Conservation (phyloP, 2,329 filamentous ascomycete genomes). For the Cordyceps cicadae region DNA sequence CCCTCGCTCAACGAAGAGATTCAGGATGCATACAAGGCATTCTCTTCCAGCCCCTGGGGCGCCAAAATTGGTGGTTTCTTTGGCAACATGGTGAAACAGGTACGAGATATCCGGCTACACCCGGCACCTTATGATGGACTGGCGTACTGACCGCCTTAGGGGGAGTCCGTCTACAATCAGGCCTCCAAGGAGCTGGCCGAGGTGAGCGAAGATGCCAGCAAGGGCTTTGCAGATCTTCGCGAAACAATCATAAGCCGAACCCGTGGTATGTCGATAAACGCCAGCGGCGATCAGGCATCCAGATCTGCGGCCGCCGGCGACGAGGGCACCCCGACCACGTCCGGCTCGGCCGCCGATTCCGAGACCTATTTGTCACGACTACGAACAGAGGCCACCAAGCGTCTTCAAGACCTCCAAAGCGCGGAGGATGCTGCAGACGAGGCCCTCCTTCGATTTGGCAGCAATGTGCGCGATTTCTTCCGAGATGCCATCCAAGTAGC, state of each 20-base stretch:
- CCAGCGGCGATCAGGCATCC: constrained; percentile 24
- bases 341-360: constrained; percentile 36
- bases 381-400: constrained; percentile 67
- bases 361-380: constrained; percentile 69
- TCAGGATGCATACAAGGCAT: constrained; percentile 90
- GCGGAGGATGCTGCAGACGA: constrained; percentile 96
- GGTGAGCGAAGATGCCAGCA: constrained; percentile 72
- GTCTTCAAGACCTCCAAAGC: constrained; percentile 79
- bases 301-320: constrained; percentile 16
- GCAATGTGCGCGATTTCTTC: constrained; percentile 81
- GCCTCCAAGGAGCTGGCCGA: constrained; percentile 76
- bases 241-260: constrained; percentile 64
- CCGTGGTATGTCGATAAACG: constrained; percentile 60
- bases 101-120: constrained; percentile 26
- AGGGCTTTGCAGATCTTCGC: constrained; percentile 65
- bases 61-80: constrained; percentile 80
- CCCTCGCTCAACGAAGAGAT: constrained; percentile 74
- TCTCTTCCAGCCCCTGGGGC: constrained; percentile 88
- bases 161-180: constrained; percentile 75
- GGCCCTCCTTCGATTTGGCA: constrained; percentile 82
- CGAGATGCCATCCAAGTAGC: constrained; percentile 84
- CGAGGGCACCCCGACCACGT: constrained; percentile 40
- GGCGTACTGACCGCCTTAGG: constrained; percentile 34
- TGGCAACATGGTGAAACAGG: constrained; percentile 88
- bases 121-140: background rate